These are phyloP conservation scores for Fusarium buxicola DNA, from an alignment of 2,329 filamentous ascomycete genomes.

Conservation along the genomic window DNA sequence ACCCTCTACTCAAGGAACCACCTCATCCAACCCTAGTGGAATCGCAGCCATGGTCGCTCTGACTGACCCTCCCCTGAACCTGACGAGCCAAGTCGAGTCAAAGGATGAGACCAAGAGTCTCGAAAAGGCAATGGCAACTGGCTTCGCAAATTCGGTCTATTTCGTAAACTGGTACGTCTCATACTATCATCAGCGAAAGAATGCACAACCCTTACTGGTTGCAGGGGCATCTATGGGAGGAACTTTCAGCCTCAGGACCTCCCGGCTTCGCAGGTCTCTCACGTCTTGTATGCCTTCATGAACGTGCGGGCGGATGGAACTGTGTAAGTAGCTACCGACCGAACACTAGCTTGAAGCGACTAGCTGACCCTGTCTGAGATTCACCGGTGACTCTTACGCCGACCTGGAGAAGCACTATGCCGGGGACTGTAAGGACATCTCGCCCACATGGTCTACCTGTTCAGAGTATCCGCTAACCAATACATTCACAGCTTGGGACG, in stretches of 20 bases:
- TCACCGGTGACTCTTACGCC: conserved; percentile 32
- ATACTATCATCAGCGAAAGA: accelerated
- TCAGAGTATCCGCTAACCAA: not conserved
- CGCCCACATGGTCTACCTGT: not conserved
- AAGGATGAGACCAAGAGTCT: not conserved
- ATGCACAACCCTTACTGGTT: not conserved
- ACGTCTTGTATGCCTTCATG: conserved; percentile 83
- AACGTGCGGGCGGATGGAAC: conserved; percentile 78
- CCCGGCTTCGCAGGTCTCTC: conserved; percentile 75
- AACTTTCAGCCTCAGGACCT: conserved; percentile 79
- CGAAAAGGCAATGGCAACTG: not conserved
- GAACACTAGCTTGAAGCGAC: accelerated
- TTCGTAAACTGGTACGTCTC: conserved; percentile 33
- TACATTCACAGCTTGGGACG: conserved; percentile 55
- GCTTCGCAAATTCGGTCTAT: conserved; percentile 25
- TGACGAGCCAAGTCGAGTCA: not conserved
- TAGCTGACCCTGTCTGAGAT: conserved; percentile 4
- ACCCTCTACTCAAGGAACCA: no score
- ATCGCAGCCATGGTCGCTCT: no score
- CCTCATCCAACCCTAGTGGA: no score
- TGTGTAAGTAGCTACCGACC: conserved; percentile 61
- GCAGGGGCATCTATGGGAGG: conserved; percentile 77
- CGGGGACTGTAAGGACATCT: conserved; percentile 25
- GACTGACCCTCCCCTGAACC: no score
- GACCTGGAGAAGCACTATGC: conserved; percentile 37